Conservation (phyloP, 768 basidiomycete genomes). For the Russula lepida region DNA sequence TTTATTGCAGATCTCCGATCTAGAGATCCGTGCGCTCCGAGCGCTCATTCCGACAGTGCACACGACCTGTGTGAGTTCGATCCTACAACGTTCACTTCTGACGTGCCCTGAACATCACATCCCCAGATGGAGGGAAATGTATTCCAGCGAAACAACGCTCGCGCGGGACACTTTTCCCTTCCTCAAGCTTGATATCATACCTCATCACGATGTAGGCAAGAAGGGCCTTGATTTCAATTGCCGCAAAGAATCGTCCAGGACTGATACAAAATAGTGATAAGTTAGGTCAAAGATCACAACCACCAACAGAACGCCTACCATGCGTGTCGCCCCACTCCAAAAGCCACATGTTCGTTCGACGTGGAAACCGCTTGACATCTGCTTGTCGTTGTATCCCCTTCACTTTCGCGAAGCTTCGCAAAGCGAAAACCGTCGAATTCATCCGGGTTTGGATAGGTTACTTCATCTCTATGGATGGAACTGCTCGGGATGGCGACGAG, state of each 20-base stretch:
- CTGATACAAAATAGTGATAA: too few relatives aligned
- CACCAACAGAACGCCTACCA: neutral
- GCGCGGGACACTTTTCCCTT: neutral
- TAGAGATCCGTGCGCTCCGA: too few relatives aligned
- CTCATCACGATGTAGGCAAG: neutral
- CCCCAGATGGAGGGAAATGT: neutral
- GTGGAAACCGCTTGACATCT: too few relatives aligned
- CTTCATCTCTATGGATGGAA: slow-evolving; percentile 33
- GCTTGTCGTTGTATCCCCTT: slow-evolving; percentile 1
- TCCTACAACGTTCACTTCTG: too few relatives aligned
- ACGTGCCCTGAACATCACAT: too few relatives aligned
- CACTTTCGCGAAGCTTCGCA: too few relatives aligned
- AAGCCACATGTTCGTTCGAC: neutral
- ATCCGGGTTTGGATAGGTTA: slow-evolving; percentile 35
- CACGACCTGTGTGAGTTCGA: too few relatives aligned
- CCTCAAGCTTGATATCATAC: neutral
- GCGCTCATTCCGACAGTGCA: too few relatives aligned
- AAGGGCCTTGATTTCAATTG: neutral
- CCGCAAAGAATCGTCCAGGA: neutral
- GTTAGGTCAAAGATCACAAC: too few relatives aligned
- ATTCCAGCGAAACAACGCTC: neutral
- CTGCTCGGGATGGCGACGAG: slow-evolving; percentile 28
- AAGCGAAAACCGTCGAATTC: slow-evolving; percentile 38
- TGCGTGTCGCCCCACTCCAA: neutral
- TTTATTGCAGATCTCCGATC: too few relatives aligned